phyloP scores from a whole-genome alignment of 1,139 yeast species.

The Geotrichum fermentans region DNA sequence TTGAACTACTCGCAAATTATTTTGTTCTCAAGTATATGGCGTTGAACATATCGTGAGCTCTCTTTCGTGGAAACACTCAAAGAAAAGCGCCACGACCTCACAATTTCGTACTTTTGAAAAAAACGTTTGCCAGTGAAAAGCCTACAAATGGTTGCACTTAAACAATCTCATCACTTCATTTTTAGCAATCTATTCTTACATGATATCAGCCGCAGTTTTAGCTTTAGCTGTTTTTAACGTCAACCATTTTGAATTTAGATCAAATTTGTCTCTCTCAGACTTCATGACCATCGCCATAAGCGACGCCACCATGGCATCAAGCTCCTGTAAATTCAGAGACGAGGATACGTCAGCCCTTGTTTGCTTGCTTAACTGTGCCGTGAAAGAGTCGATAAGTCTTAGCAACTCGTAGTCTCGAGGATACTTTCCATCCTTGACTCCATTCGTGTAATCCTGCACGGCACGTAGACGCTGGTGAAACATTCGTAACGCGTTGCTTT shows the following conservation, averaged over 20 bases:
- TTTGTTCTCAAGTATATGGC: no score
- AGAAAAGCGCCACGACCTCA: no score
- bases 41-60: no score
- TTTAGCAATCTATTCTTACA: no score
- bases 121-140: no score
- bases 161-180: no score
- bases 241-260: conserved; percentile 18
- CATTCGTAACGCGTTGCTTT: conserved; percentile 34
- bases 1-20: no score
- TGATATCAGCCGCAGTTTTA: no score
- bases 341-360: conserved; percentile 14
- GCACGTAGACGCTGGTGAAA: conserved; percentile 29
- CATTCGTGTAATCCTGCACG: conserved; percentile 28
- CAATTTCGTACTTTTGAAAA: no score
- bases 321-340: conserved; percentile 26
- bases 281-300: conserved; percentile 27
- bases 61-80: no score
- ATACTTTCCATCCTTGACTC: conserved; percentile 23
- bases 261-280: conserved; percentile 22
- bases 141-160: no score
- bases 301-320: conserved; percentile 27
- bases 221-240: no score
- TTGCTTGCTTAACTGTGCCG: conserved; percentile 23
- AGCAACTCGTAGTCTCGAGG: conserved; percentile 28
- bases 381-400: conserved; percentile 29